Base-by-base conservation (phyloP, 352 stramenopile species). In the Aphanomyces stellatus region DNA sequence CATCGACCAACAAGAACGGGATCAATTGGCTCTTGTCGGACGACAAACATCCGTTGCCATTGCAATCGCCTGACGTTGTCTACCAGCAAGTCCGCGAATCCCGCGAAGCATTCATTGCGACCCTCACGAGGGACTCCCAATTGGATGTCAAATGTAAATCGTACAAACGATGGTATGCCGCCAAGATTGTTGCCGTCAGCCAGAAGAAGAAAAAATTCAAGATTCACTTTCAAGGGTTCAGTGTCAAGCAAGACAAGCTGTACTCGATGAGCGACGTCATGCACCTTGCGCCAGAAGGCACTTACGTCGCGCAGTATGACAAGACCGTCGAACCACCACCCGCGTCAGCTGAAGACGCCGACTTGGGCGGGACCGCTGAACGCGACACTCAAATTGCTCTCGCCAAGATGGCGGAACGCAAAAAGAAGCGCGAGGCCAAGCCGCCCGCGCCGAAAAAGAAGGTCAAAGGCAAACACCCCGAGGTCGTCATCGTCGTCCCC, bases 101-200 rank as follows among this genome's bases (percentile, higher is more conserved):
- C n/a, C n/a, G n/a, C n/a, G n/a, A n/a, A n/a, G n/a, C n/a, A n/a
- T n/a, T n/a, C n/a, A n/a, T n/a, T n/a, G n/a, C n/a, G n/a, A n/a
- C n/a, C n/a, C n/a, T n/a, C n/a, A n/a, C n/a, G n/a, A n/a, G n/a
- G n/a, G n/a, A n/a, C n/a, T n/a, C n/a, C n/a, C 25, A n/a, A 3
- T 3, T 70, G 28, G 63, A 70, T 35, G 51, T 66, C 34, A 70
- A 65, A 37, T 70, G 63, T 25, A 22, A 34, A 4, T 41, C 51
- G 22, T 51, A 63, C 34, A 19, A n/a, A 22, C 43, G 62, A 30
- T 70, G 63, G 63, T 70, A 55, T 28, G 55, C 30, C 0, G n/a
- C 51, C 40, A 53, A 53, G n/a, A 51, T 70, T 34, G 4, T 65
- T 11, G 33, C 19, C 11, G 28, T 51, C 7, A 33, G 4, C 22